A percentile compares a stretch with the other conserved stretches of the same genome.
phyloP scores from a whole-genome alignment of 2,329 filamentous ascomycete genomes.

The Curvularia sp. region DNA sequence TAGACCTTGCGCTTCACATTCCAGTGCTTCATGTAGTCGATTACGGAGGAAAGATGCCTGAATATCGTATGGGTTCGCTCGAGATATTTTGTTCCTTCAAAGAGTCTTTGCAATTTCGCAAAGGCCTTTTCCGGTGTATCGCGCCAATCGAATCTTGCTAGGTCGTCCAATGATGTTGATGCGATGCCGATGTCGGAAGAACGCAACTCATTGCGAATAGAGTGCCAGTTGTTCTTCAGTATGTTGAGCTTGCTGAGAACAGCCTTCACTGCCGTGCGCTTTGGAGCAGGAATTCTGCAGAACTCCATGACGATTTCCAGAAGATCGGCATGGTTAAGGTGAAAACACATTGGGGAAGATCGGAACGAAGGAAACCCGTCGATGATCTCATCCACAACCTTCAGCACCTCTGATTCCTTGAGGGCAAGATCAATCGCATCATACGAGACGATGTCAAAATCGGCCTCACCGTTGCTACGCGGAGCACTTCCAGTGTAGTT shows the following conservation, averaged over 20 bases:
- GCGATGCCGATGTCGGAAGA: slow-evolving; percentile 82
- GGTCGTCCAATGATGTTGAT: slow-evolving; percentile 87
- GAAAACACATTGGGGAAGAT: slow-evolving; percentile 80
- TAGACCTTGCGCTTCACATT: slow-evolving; percentile 80
- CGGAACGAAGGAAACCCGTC: slow-evolving; percentile 78
- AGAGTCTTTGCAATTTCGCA: slow-evolving; percentile 64
- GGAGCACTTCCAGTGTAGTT: slow-evolving; percentile 81
- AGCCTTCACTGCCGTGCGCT: slow-evolving; percentile 78
- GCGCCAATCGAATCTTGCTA: slow-evolving; percentile 89
- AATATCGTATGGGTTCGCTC: slow-evolving; percentile 65
- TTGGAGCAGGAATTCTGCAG: slow-evolving; percentile 76
- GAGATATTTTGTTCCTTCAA: slow-evolving; percentile 62
- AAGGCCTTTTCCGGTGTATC: slow-evolving; percentile 77
- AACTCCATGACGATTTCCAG: slow-evolving; percentile 88
- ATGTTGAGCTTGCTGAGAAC: slow-evolving; percentile 87
- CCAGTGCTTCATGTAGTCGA: slow-evolving; percentile 77
- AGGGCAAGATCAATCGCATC: slow-evolving; percentile 82
- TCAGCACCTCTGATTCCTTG: slow-evolving; percentile 92
- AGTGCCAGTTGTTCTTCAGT: slow-evolving; percentile 79
- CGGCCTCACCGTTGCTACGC: slow-evolving; percentile 82
- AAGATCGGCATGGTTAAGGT: slow-evolving; percentile 87
- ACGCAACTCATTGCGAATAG: slow-evolving; percentile 81
- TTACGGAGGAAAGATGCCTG: slow-evolving; percentile 79
- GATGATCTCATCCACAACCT: slow-evolving; percentile 91
- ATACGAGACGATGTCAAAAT: slow-evolving; percentile 93